phyloP scores from a whole-genome alignment of 2,329 filamentous ascomycete genomes.

The Tolypocladium sp. region DNA sequence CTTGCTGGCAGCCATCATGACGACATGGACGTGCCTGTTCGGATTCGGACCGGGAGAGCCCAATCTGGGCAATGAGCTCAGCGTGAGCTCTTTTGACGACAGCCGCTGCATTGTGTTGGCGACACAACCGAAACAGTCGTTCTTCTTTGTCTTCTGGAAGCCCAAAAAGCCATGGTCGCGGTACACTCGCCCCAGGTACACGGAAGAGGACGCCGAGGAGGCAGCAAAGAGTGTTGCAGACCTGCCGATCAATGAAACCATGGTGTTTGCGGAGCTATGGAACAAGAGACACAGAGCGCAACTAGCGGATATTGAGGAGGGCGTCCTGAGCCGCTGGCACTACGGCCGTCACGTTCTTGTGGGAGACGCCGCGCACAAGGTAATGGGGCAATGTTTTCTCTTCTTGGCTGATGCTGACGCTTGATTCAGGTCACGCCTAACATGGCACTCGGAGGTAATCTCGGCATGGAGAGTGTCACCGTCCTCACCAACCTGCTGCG shows the following conservation, averaged over 20 bases:
- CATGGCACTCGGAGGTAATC: conserved; percentile 18
- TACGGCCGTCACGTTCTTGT: conserved; percentile 19
- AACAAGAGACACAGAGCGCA: conserved; percentile 6
- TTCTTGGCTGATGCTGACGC: not conserved
- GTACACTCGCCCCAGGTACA: not conserved
- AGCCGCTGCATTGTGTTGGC: not conserved
- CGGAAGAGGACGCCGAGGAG: conserved; percentile 18
- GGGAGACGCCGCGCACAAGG: conserved; percentile 23
- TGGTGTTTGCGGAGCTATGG: conserved; percentile 25
- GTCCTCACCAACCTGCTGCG: conserved; percentile 13
- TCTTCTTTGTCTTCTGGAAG: not conserved
- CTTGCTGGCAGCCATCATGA: not conserved
- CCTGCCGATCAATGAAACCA: conserved; percentile 13
- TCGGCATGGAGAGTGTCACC: conserved; percentile 16
- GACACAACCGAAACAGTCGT: not conserved
- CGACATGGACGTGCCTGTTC: not conserved
- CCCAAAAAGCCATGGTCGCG: not conserved
- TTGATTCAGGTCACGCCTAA: conserved; percentile 9
- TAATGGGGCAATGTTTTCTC: conserved; percentile 13
- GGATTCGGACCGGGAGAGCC: not conserved
- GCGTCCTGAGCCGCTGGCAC: conserved; percentile 19
- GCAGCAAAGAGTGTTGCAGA: conserved; percentile 15
- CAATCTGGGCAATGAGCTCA: not conserved
- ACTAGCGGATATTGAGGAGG: conserved; percentile 21
- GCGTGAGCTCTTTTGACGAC: not conserved